Conservation (phyloP, 2,329 filamentous ascomycete species). For the Biscogniauxia marginata region DNA sequence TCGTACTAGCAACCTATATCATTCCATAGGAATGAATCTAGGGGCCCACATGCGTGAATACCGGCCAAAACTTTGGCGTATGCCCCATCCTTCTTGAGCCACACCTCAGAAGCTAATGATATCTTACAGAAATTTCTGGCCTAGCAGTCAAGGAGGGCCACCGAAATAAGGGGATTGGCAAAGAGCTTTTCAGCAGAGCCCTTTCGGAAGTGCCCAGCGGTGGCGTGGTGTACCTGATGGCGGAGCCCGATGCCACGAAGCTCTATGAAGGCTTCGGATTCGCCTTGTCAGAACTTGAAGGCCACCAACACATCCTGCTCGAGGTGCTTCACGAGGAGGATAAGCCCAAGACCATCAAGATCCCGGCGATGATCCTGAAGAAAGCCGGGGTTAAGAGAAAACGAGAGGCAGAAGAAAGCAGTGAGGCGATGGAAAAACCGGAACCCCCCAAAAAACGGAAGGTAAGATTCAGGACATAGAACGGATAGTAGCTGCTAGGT, state of each 20-base stretch:
- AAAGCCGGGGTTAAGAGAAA: too few relatives aligned
- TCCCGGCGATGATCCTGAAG: too few relatives aligned
- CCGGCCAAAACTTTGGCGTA: not conserved
- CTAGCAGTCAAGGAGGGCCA: not conserved
- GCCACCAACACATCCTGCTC: not conserved
- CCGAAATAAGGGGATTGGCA: not conserved
- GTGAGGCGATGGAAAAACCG: too few relatives aligned
- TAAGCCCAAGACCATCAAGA: not conserved
- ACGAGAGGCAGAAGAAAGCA: too few relatives aligned
- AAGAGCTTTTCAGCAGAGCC: not conserved
- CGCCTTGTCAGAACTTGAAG: not conserved
- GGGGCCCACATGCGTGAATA: not conserved
- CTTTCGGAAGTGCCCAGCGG: not conserved
- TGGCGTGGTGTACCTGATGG: not conserved
- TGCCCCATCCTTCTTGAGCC: not conserved
- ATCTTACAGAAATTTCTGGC: not conserved
- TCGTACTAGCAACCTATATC: not conserved
- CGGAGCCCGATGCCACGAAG: not conserved
- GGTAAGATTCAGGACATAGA: too few relatives aligned
- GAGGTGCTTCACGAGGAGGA: not conserved
- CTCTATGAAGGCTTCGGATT: not conserved
- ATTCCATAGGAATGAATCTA: not conserved
- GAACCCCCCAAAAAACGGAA: too few relatives aligned
- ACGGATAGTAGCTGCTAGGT: too few relatives aligned
- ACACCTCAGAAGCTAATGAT: not conserved